A percentile compares a stretch with the other conserved stretches of the same genome.
These are phyloP conservation scores for Blastocystis sp. DNA, from an alignment of 352 stramenopile species.

Conservation along the genomic window DNA sequence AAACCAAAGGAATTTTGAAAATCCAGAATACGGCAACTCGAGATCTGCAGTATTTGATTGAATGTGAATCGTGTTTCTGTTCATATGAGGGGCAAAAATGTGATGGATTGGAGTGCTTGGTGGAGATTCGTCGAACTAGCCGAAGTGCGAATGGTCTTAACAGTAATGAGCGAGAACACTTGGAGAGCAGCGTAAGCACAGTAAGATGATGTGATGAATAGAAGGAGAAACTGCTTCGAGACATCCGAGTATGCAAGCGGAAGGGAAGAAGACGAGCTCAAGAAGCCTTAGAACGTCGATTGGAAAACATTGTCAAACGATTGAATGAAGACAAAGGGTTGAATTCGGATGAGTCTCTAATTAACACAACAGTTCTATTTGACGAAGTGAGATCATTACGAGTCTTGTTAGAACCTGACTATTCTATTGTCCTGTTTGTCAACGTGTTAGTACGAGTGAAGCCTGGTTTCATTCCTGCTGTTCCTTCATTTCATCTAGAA, in stretches of 20 bases:
- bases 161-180: slow-evolving; percentile 33
- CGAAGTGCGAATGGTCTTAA: neutral
- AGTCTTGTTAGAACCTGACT: slow-evolving; percentile 15
- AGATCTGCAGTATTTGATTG: slow-evolving; percentile 18
- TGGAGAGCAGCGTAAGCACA: slow-evolving; percentile 29
- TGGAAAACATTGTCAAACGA: slow-evolving; percentile 37
- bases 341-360: neutral
- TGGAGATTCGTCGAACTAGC: neutral
- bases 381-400: neutral
- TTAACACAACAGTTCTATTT: neutral
- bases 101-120: neutral
- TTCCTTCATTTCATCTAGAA: neutral
- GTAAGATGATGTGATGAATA: neutral
- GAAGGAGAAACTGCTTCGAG: slow-evolving; percentile 40
- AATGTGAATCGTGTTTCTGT: neutral
- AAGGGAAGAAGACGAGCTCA: slow-evolving; percentile 34
- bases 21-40: slow-evolving; percentile 20
- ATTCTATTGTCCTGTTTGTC: neutral
- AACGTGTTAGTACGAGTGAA: neutral
- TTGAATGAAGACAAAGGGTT: slow-evolving; percentile 16
- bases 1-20: neutral
- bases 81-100: neutral
- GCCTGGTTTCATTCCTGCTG: neutral
- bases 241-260: slow-evolving; percentile 51
- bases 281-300: slow-evolving; percentile 7